Percentiles rank a stretch among this genome's conserved stretches.
Evolutionary conservation across 768 basidiomycete species (phyloP).

Genomic region (Ramaria sp.): DNA sequence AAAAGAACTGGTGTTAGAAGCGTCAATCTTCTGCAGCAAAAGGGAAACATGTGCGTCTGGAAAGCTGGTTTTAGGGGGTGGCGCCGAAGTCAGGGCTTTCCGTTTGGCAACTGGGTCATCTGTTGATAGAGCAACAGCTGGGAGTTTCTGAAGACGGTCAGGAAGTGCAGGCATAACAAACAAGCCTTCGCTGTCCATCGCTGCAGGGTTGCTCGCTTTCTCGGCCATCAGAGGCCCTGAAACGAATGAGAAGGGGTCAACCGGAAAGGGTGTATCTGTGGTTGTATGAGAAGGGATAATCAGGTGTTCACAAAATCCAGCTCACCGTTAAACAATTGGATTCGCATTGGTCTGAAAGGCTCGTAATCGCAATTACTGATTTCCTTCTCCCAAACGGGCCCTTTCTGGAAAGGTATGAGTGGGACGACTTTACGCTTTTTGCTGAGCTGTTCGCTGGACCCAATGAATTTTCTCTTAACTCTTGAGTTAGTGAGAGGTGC

Average conservation of each 20-base stretch:
- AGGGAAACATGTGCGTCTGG: conserved; percentile 54
- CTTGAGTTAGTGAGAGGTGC: conserved; percentile 25
- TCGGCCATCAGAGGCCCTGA: conserved; percentile 29
- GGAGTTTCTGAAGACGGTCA: conserved; percentile 10
- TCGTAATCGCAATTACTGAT: conserved; percentile 61
- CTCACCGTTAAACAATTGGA: conserved; percentile 79
- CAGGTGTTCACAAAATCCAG: neutral
- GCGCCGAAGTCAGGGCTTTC: conserved; percentile 8
- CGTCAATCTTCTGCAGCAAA: conserved; percentile 52
- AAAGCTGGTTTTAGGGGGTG: conserved; percentile 45
- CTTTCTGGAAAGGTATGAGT: conserved; percentile 71
- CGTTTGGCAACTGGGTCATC: conserved; percentile 6
- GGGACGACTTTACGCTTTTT: conserved; percentile 71
- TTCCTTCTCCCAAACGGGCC: conserved; percentile 68
- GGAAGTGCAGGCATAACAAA: conserved; percentile 22
- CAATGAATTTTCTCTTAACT: conserved; percentile 59
- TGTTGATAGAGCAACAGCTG: conserved; percentile 1
- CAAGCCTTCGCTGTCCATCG: neutral
- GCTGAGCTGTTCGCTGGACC: conserved; percentile 32
- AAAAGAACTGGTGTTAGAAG: conserved; percentile 50
- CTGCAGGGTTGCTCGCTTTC: neutral
- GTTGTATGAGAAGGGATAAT: neutral
- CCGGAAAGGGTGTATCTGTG: conserved; percentile 57
- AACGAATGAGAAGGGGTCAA: conserved; percentile 72
- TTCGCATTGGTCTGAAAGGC: conserved; percentile 61